Evolutionary conservation across 2,329 filamentous ascomycete species (phyloP), one percentile per base, ranked within the genome.

Genomic region (Ramularia endophylla): DNA sequence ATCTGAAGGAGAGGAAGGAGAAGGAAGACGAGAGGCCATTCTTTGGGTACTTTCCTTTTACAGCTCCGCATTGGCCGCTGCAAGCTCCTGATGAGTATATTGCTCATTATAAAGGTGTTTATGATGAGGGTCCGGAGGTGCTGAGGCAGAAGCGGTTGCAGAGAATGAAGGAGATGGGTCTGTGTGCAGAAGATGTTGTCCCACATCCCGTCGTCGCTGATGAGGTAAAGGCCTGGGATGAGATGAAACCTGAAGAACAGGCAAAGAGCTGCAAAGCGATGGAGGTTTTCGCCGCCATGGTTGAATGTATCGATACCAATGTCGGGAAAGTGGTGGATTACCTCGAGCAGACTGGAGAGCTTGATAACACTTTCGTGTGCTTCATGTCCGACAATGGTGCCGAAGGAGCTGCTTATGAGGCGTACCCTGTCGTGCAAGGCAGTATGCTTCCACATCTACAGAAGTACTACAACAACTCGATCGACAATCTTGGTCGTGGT

Each of bases 301-400:
- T 81, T 3, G 77, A 81, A 42, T 81, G 6, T 11, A 63, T 65
- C 38, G 63, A 65, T 41, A 35, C 37, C 4, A 54, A 60, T 15
- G 52, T 66, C 30, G 62, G 62, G 11, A 52, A 55, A n/a, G 57
- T 64, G 2, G 62, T 80, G 16, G 64, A 75, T 27, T 74, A 80
- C 50, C 68, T 81, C 2, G 64, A 74, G 42, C 56, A 68, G 31
- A 74, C 70, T 2, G 74, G 70, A 41, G 77, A 82, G 54, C 65
- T 77, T 1, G 78, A 82, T 47, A 80, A 81, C 56, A 83, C 78
- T 2, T 75, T 81, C 46, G 67, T 83, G 37, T 70, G 73, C 53
- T 81, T 82, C 66, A 73, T 81, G 65, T 76, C 70, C 1, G 77
- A 81, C 59, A 81, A 81, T 46, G 77, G 77, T 2, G 77, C 77